These are phyloP conservation scores for Pugionium cornutum DNA, from an alignment of 345 rosid genomes.

Conservation along the genomic window DNA sequence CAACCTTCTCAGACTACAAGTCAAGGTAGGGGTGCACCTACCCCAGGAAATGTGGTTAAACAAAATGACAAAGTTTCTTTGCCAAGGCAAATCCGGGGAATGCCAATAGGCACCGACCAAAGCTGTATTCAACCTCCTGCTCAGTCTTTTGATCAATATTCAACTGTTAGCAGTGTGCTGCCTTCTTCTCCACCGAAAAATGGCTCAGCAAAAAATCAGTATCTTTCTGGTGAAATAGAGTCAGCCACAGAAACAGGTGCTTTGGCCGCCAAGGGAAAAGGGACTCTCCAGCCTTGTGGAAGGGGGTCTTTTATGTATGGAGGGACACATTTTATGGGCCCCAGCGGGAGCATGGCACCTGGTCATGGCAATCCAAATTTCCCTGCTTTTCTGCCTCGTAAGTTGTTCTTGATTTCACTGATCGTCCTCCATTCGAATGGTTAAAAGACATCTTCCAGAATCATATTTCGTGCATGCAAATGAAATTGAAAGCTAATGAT, in stretches of 20 bases:
- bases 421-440: conserved; percentile 6
- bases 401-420: conserved; percentile 11
- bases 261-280: conserved; percentile 66
- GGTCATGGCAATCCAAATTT: conserved; percentile 78
- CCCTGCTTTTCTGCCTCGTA: conserved; percentile 89
- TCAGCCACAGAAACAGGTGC: conserved; percentile 57
- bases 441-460: not conserved
- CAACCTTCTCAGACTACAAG: conserved; percentile 49
- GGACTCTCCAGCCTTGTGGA: conserved; percentile 59
- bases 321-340: conserved; percentile 73
- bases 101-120: conserved; percentile 51
- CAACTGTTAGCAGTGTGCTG: conserved; percentile 57
- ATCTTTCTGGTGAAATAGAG: conserved; percentile 58
- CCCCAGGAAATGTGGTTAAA: conserved; percentile 49
- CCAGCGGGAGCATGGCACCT: conserved; percentile 59
- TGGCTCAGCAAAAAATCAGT: conserved; percentile 44
- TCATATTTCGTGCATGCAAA: conserved; percentile 15
- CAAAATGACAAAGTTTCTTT: conserved; percentile 55
- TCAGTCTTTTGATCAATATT: conserved; percentile 51
- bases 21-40: conserved; percentile 60
- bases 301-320: conserved; percentile 65
- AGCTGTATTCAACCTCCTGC: conserved; percentile 46
- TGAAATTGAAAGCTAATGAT: conserved; percentile 17
- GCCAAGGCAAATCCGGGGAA: conserved; percentile 44
- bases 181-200: conserved; percentile 66